Base-by-base conservation (phyloP, 352 stramenopile species). In the Globisporangium uncinulatum region DNA sequence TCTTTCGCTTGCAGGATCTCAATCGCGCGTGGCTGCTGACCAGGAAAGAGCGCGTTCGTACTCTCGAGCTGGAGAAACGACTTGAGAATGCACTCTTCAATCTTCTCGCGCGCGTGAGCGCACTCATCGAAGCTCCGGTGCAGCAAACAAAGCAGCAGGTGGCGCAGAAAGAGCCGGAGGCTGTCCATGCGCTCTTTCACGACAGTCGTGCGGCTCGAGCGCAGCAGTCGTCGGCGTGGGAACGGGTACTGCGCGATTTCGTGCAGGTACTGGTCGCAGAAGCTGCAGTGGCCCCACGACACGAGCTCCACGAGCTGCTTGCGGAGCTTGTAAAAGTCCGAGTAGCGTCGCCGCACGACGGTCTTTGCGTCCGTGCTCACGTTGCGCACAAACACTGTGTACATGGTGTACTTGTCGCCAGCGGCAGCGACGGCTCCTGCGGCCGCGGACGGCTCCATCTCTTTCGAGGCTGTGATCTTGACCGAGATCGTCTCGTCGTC, bases 151-250 rank as follows among this genome's bases (percentile, higher is more conserved):
- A 83, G 74, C 65, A 92, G 61, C 53, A 92, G 70, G 62, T 94
- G 79, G 32, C 82, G 73, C 37, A 94, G 60, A 29, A 94, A 94
- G 3, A 94, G 66, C 4, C 76, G 76, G 9, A 94, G 51, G 42
- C 76, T 88, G 69, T 94, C 84, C 75, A 94, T 94, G 42, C 84
- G 84, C 61, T 94, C 84, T 60, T 89, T 91, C 8, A 94, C 82
- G 13, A 92, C 80, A 1, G 71, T 76, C 15, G 65, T 58, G 45
- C 71, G 74, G 59, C 74, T 91, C 47, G 84, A 90, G 34, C 82
- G 82, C 54, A 93, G 71, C 54, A 93, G 56, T 34, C 82, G 75
- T 69, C 84, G 76, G 17, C 82, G 71, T 14, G 84, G 84, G 52
- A 94, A 94, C 50, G 82, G 84, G 53, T 94, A 94, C 32, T 78